Evolutionary conservation across 2,329 filamentous ascomycete species (phyloP).

Genomic region (Aspergillus sp.): DNA sequence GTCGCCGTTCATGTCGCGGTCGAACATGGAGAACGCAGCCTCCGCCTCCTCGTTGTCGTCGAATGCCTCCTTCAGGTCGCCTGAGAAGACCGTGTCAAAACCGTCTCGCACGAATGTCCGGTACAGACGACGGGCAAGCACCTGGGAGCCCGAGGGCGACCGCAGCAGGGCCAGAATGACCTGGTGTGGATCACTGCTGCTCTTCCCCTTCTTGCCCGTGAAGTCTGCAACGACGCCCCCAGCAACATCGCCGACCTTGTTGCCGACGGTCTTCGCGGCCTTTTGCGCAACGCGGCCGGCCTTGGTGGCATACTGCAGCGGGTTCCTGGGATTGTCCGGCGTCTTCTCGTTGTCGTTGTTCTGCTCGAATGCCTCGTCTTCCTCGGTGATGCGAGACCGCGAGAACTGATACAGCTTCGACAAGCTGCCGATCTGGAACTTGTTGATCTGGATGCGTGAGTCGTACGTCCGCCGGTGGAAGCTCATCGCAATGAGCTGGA

Average conservation of each 20-base stretch:
- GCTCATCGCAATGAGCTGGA: slow-evolving; percentile 89
- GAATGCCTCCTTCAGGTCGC: slow-evolving; percentile 78
- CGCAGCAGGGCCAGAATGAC: slow-evolving; percentile 77
- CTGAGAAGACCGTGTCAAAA: slow-evolving; percentile 72
- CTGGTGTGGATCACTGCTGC: slow-evolving; percentile 76
- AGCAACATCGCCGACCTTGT: slow-evolving; percentile 80
- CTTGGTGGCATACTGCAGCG: slow-evolving; percentile 53
- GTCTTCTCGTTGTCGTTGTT: slow-evolving; percentile 54
- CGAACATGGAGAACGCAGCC: slow-evolving; percentile 86
- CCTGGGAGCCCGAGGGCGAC: slow-evolving; percentile 71
- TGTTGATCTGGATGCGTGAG: slow-evolving; percentile 87
- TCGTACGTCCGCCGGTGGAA: slow-evolving; percentile 91
- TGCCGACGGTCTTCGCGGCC: slow-evolving; percentile 55
- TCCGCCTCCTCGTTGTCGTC: slow-evolving; percentile 81
- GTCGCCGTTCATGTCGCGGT: slow-evolving; percentile 95
- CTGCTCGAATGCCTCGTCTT: slow-evolving; percentile 74
- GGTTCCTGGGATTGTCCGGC: slow-evolving; percentile 70
- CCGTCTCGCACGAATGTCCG: slow-evolving; percentile 75
- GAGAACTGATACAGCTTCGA: slow-evolving; percentile 58
- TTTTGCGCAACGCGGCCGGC: too few species aligned
- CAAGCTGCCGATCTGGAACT: slow-evolving; percentile 75
- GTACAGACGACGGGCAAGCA: slow-evolving; percentile 83
- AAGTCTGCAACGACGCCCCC: slow-evolving; percentile 88
- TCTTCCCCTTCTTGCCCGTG: slow-evolving; percentile 69
- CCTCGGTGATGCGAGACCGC: slow-evolving; percentile 65